A percentile compares a stretch with the other conserved stretches of the same genome.
Evolutionary conservation across 352 stramenopile species (phyloP).

Genomic region (Phytophthora macrochlamydospora): DNA sequence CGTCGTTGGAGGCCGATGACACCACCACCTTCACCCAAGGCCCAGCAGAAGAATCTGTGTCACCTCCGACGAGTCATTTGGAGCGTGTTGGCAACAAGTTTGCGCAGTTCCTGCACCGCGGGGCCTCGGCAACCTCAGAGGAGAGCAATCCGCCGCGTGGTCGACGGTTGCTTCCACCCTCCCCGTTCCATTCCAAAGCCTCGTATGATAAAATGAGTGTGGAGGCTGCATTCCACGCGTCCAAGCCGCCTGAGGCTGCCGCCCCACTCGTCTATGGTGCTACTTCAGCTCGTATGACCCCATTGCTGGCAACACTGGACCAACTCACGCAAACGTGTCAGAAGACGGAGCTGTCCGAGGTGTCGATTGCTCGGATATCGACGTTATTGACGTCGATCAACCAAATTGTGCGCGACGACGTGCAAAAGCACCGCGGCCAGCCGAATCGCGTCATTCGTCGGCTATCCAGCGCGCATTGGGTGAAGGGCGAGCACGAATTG

Average conservation of each 20-base stretch:
- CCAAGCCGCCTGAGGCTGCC: conserved; percentile 19
- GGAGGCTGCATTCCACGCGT: conserved; percentile 29
- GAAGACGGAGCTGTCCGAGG: conserved; percentile 62
- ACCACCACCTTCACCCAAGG: conserved; percentile 31
- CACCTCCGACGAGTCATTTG: conserved; percentile 11
- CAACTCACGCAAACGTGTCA: conserved; percentile 62
- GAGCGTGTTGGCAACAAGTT: conserved; percentile 36
- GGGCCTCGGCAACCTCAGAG: conserved; percentile 9
- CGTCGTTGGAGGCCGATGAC: conserved; percentile 28
- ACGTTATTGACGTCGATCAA: conserved; percentile 70
- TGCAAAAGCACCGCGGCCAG: conserved; percentile 50
- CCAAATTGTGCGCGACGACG: conserved; percentile 70
- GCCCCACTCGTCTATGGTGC: conserved; percentile 21
- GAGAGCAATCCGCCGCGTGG: conserved; percentile 15
- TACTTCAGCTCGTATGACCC: conserved; percentile 42
- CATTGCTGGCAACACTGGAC: conserved; percentile 46
- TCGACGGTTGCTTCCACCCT: conserved; percentile 25
- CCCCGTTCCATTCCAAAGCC: conserved; percentile 29
- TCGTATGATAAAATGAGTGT: conserved; percentile 29
- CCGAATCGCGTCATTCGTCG: conserved; percentile 50
- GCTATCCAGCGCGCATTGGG: conserved; percentile 37
- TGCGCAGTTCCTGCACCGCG: conserved; percentile 40
- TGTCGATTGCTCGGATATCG: conserved; percentile 66
- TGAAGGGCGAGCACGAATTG: conserved; percentile 31
- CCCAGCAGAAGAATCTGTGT: conserved; percentile 7